Conservation (phyloP, 805 yeast genomes). For the Candida caryicola region DNA sequence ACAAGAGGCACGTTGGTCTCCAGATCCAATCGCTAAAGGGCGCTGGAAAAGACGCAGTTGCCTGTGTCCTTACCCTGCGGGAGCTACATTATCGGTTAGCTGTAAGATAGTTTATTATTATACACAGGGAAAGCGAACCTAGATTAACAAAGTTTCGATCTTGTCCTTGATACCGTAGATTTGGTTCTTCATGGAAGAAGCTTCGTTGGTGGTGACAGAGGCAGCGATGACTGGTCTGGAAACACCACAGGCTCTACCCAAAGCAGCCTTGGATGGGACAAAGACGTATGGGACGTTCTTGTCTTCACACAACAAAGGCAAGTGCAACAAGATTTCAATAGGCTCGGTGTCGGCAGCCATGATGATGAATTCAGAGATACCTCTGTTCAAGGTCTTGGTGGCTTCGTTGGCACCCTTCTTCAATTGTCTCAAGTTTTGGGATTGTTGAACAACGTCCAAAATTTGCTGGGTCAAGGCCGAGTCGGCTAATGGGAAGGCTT, state of each 20-base stretch:
- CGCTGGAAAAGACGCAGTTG: too few species aligned
- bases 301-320: conserved; percentile 97
- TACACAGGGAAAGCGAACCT: conserved; percentile 19
- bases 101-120: conserved; percentile 1
- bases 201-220: conserved; percentile 96
- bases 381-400: conserved; percentile 98
- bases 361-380: conserved; percentile 97
- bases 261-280: conserved; percentile 96
- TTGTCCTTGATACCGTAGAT: conserved; percentile 97
- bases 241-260: conserved; percentile 99
- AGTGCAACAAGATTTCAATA: conserved; percentile 94
- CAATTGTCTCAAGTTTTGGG: conserved; percentile 95
- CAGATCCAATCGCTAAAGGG: too few species aligned
- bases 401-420: conserved; percentile 99
- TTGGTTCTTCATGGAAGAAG: conserved; percentile 95
- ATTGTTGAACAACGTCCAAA: conserved; percentile 96
- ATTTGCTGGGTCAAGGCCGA: conserved; percentile 94
- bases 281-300: conserved; percentile 99
- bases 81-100: too few species aligned
- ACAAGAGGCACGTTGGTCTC: too few species aligned
- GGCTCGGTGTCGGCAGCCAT: conserved; percentile 99
- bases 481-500: conserved; percentile 99
- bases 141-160: conserved; percentile 95
- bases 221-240: conserved; percentile 99
- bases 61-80: too few species aligned